Conservation (phyloP, 768 basidiomycete species). For the Pleurotus tuber-regium region DNA sequence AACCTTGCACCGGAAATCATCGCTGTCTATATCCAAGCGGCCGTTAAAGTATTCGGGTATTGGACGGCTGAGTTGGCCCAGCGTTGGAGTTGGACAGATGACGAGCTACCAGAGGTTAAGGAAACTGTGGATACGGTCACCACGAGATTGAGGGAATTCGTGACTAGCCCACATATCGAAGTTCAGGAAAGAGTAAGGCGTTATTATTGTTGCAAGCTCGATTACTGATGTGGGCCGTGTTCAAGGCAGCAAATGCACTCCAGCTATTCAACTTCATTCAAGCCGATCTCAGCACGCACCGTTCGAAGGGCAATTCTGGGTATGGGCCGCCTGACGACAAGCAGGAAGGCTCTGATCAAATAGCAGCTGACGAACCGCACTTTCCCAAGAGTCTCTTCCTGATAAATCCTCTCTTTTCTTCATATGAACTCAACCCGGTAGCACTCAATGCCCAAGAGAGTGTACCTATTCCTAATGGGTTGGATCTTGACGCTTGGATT, state of each 20-base stretch:
- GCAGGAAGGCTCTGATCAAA: conserved; percentile 32
- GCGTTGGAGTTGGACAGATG: conserved; percentile 62
- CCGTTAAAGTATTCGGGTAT: conserved; percentile 81
- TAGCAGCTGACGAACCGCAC: conserved; percentile 36
- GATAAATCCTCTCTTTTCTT: conserved; percentile 72
- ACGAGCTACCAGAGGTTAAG: conserved; percentile 63
- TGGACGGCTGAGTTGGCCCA: conserved; percentile 79
- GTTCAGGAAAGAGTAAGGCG: conserved; percentile 84
- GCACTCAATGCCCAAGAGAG: conserved; percentile 76
- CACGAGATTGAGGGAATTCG: conserved; percentile 55
- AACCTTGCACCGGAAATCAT: conserved; percentile 62
- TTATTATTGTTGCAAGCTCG: conserved; percentile 1
- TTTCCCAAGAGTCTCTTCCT: conserved; percentile 92
- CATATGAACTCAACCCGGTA: conserved; percentile 85
- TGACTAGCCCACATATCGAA: conserved; percentile 69
- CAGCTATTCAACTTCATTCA: conserved; percentile 76
- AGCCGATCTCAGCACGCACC: conserved; percentile 63
- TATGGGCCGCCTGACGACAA: conserved; percentile 26
- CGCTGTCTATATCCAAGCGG: conserved; percentile 78
- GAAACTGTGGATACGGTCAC: conserved; percentile 61
- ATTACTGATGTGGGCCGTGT: not conserved
- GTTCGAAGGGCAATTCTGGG: conserved; percentile 38
- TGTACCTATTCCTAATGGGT: conserved; percentile 77
- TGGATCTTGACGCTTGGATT: conserved; percentile 87
- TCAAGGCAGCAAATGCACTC: conserved; percentile 81